Base-by-base conservation (phyloP, 2,329 filamentous ascomycete species). In the Fusarium scirpi region DNA sequence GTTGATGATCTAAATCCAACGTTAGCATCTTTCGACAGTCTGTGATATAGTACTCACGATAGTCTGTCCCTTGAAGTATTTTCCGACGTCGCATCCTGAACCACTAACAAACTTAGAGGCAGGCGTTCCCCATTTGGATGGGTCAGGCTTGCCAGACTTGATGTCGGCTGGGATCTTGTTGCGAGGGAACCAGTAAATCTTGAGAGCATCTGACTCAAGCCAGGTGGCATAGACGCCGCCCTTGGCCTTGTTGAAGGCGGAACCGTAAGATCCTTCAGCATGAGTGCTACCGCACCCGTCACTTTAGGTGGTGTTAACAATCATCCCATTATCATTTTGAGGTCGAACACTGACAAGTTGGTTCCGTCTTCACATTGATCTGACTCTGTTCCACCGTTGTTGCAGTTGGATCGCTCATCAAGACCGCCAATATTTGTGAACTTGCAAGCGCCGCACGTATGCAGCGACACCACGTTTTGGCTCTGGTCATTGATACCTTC, bases 181-280 rank as follows among this genome's bases (percentile, higher is more conserved):
- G 45, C 91, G 89, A 0, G 88, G 83, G 80, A 94, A 97, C 84
- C 92, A 94, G 86, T 89, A 97, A 65, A 95, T 84, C 38, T 84
- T 86, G 78, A 97, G 93, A 54, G 84, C 84, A 1, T 85, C 75
- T 25, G 84, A 82, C 6, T 90, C 91, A 89, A 93, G 94, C 78
- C 92, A 88, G 61, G 90, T 85, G 10, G 87, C 90, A 71, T 90
- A 92, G 30, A 92, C 83, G 24, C 90, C 91, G 13, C 91, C 91
- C 10, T 85, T 84, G 18, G 78, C 84, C 8, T 65, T 30, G 40
- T 51, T 58, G n/a, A 65, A 65, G 2, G 45, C 40, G 11, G 40
- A 58, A 2, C 60, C 59, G n/a, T 64, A 64, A 2, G 59, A 65
- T 6, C 48, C 59, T 8, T 24, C 41, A 10, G 34, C 49, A 20